Evolutionary conservation across 1,284 basidiomycete species (phyloP).

Genomic region (Athelia sp.): DNA sequence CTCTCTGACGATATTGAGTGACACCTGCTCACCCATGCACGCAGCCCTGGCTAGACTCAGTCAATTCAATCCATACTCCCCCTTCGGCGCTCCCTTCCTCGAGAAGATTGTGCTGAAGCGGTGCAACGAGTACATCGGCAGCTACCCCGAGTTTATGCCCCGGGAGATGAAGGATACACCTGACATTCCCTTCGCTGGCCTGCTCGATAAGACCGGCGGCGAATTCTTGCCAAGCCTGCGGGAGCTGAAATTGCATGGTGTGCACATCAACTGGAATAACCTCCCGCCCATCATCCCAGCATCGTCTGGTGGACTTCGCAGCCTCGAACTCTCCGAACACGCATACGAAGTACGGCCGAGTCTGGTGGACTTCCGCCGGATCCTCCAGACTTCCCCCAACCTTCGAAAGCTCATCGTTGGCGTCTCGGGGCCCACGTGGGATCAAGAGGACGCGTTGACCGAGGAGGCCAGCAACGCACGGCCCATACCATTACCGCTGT

Average conservation of each 20-base stretch:
- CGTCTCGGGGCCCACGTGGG: slow-evolving; percentile 35
- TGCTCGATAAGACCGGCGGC: slow-evolving; percentile 6
- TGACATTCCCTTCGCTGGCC: slow-evolving; percentile 26
- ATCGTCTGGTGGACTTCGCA: slow-evolving; percentile 22
- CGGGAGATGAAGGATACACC: slow-evolving; percentile 27
- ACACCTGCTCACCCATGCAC: slow-evolving; percentile 47
- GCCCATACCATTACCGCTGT: slow-evolving; percentile 23
- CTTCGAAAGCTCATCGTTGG: slow-evolving; percentile 37
- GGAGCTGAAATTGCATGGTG: slow-evolving; percentile 40
- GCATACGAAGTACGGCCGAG: slow-evolving; percentile 42
- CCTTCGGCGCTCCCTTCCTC: slow-evolving; percentile 36
- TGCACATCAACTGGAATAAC: slow-evolving; percentile 41
- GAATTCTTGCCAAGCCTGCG: slow-evolving; percentile 35
- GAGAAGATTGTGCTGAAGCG: slow-evolving; percentile 48
- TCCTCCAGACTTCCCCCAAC: slow-evolving; percentile 31
- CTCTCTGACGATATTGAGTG: slow-evolving; percentile 45
- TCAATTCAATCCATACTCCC: slow-evolving; percentile 18
- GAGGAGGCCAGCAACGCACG: slow-evolving; percentile 13
- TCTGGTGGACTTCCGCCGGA: slow-evolving; percentile 29
- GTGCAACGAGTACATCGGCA: slow-evolving; percentile 49
- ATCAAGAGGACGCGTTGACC: slow-evolving; percentile 18
- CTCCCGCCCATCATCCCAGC: slow-evolving; percentile 26
- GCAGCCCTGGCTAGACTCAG: slow-evolving; percentile 39
- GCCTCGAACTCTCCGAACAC: slow-evolving; percentile 42
- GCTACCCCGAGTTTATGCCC: slow-evolving; percentile 38